Evolutionary conservation across 2,329 filamentous ascomycete genomes (phyloP).

Genomic region (Alternaria tenuissima): DNA sequence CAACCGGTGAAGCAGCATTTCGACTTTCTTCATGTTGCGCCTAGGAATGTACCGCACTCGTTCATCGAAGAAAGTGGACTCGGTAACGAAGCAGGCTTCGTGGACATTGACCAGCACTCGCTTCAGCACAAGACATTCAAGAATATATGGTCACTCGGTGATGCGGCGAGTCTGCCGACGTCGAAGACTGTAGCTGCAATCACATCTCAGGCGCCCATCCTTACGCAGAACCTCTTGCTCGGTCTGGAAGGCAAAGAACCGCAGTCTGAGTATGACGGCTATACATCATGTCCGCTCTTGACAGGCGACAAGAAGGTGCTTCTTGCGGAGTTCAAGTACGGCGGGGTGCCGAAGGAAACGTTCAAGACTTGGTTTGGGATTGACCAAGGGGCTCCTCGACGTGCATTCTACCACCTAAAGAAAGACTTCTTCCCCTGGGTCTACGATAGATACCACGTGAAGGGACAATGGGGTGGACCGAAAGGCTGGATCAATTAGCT

Average conservation of each 20-base stretch:
- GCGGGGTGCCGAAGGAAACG: constrained; percentile 68
- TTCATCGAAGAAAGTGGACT: constrained; percentile 48
- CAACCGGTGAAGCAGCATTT: constrained; percentile 42
- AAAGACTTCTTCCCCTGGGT: constrained; percentile 66
- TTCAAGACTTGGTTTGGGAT: constrained; percentile 63
- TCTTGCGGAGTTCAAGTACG: constrained; percentile 72
- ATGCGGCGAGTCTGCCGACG: constrained; percentile 48
- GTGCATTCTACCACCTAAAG: constrained; percentile 68
- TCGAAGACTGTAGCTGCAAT: constrained; percentile 52
- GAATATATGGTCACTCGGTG: constrained; percentile 51
- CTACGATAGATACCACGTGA: background rate
- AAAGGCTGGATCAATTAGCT: background rate
- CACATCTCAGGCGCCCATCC: constrained; percentile 47
- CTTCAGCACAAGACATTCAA: constrained; percentile 47
- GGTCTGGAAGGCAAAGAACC: constrained; percentile 37
- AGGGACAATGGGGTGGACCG: background rate
- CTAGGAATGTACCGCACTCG: constrained; percentile 48
- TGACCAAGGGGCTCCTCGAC: constrained; percentile 64
- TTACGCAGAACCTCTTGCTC: constrained; percentile 45
- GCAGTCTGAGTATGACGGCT: constrained; percentile 45
- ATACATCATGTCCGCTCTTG: constrained; percentile 51
- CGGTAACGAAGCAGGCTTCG: constrained; percentile 46
- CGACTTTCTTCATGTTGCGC: constrained; percentile 49
- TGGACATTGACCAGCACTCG: constrained; percentile 47
- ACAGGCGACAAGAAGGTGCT: constrained; percentile 68